Evolutionary conservation across 2,329 filamentous ascomycete genomes (phyloP), one percentile per base, ranked within the genome.

Genomic region (Didymosphaeria variabile): DNA sequence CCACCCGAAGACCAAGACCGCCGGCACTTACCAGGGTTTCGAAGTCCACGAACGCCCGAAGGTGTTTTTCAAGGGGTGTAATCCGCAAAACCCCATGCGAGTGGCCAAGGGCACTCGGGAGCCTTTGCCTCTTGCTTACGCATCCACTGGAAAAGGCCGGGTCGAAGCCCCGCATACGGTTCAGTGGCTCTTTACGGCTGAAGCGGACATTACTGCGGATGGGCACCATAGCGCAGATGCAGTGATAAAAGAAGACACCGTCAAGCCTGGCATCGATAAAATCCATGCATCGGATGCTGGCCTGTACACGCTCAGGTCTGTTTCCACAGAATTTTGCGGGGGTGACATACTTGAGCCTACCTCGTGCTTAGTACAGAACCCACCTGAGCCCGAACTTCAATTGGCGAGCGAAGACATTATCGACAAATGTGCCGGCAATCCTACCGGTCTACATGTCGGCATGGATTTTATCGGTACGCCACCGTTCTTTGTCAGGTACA

Each of bases 371-470:
- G 82, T 99, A 57, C 85, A 96, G 67, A 99, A 98, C 67, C 95
- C 95, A 5, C 90, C 95, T 0, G 90, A 97, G 79, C 95, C 95
- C 10, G 88, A 90, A 58, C 78, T 99, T 60, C 84, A 87, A 5
- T 82, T 99, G 53, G 86, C 86, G 34, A 85, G 88, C 7, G 91
- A 97, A 69, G 90, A 93, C 64, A 93, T 99, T 46, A 91, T 92
- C 55, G 95, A 99, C 78, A 97, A 96, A 75, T 99, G 95, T 76
- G 94, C 94, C 38, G 93, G 94, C 51, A 97, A 93, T 72, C 93
- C 95, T 0, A 92, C 99, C 63, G 95, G 95, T 44, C 85, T 99
- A 57, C 87, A 91, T 12, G 92, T 99, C 45, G 91, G 95, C 72
- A 82, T 99, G 53, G 93, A 98, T 74, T 84, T 99, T 42, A 91